phyloP scores from a whole-genome alignment of 257 asterid species.

The Solanum arcanum region DNA sequence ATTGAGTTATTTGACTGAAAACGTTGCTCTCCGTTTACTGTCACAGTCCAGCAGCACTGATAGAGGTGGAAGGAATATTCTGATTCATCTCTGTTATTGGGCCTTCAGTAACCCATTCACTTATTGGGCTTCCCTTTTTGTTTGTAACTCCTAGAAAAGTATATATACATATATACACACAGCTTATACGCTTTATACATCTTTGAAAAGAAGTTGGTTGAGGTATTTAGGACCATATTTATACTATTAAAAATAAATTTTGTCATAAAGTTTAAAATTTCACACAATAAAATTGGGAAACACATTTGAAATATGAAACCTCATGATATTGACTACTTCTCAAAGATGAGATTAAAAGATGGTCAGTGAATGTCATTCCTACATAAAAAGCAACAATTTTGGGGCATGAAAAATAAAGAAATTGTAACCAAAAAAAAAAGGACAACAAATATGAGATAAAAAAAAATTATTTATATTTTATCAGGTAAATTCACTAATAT shows the following conservation, averaged over 20 bases:
- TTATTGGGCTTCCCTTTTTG: neutral
- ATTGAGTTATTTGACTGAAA: neutral
- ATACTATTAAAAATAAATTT: neutral
- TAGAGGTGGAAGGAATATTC: neutral
- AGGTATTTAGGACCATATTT: neutral
- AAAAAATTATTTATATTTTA: neutral
- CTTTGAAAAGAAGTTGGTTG: neutral
- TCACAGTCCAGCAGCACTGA: neutral
- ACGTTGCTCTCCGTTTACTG: neutral
- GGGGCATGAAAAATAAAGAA: neutral
- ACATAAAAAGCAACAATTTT: neutral
- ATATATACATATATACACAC: neutral
- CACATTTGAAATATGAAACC: neutral
- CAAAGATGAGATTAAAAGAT: neutral
- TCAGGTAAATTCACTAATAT: neutral
- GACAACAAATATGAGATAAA: too few relatives aligned
- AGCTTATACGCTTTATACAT: neutral
- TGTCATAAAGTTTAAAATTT: neutral
- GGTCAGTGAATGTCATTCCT: neutral
- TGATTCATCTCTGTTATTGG: neutral
- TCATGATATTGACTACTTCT: neutral
- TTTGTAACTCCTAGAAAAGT: neutral
- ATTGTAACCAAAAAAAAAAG: too few relatives aligned
- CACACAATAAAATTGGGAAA: neutral
- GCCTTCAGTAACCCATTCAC: neutral